These are phyloP conservation scores for Scalesia atractyloides DNA, from an alignment of 129 eudicot species.

Conservation along the genomic window DNA sequence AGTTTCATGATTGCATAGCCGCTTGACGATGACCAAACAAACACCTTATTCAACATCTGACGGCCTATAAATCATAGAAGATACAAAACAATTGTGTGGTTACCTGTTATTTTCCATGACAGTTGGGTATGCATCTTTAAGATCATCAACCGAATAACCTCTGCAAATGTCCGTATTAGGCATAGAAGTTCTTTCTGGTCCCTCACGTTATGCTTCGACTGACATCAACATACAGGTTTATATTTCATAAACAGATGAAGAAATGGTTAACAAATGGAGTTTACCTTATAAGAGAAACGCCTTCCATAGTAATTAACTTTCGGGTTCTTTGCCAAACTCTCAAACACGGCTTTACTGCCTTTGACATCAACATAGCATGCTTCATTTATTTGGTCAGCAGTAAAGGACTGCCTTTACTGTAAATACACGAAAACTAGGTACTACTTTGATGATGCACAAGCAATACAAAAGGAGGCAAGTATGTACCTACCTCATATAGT, in stretches of 20 bases:
- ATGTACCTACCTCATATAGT: slow-evolving; percentile 70
- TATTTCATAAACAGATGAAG: no score
- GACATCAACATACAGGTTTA: slow-evolving; percentile 23
- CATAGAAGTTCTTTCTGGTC: slow-evolving; percentile 52
- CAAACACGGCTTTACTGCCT: slow-evolving; percentile 80
- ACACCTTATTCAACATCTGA: no score
- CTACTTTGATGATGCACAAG: no score
- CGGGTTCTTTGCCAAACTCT: slow-evolving; percentile 74
- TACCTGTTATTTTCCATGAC: slow-evolving; percentile 88
- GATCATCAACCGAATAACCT: slow-evolving; percentile 82
- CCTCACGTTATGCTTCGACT: slow-evolving; percentile 76
- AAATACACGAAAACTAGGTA: slow-evolving; percentile 24
- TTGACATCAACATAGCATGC: slow-evolving; percentile 67
- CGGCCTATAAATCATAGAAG: no score
- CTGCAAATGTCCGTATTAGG: slow-evolving; percentile 56
- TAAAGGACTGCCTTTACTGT: slow-evolving; percentile 54
- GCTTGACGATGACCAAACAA: no score
- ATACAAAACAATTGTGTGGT: no score
- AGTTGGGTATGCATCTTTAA: slow-evolving; percentile 73
- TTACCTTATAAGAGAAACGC: slow-evolving; percentile 88
- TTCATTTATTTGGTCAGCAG: slow-evolving; percentile 59
- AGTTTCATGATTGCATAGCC: neutral
- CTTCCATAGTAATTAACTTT: slow-evolving; percentile 76
- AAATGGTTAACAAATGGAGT: no score
- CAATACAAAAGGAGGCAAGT: no score